These are phyloP conservation scores for Pestalotiopsis sp. DNA, from an alignment of 2,329 filamentous ascomycete genomes.

Conservation along the genomic window DNA sequence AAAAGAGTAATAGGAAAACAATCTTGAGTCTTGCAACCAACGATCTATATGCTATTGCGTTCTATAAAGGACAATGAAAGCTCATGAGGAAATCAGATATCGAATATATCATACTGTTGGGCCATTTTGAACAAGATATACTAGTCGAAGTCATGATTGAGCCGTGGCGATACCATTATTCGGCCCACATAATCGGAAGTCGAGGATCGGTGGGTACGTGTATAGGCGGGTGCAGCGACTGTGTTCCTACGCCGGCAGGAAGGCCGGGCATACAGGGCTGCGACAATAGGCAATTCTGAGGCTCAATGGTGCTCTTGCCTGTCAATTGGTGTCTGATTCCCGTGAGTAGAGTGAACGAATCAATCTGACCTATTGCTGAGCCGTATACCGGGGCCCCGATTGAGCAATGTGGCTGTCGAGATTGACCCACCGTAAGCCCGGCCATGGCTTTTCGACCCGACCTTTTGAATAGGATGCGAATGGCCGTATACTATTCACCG, in stretches of 20 bases:
- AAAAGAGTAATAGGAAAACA: not conserved
- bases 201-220: not conserved
- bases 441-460: no score
- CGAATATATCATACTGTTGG: not conserved
- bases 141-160: not conserved
- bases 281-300: not conserved
- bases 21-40: not conserved
- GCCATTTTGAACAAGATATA: not conserved
- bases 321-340: not conserved
- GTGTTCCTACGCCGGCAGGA: not conserved
- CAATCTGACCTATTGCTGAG: not conserved
- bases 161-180: not conserved
- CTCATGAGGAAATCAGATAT: not conserved
- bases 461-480: no score
- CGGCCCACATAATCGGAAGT: not conserved
- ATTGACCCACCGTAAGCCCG: no score
- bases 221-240: not conserved
- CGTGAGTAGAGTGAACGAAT: not conserved
- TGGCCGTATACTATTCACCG: no score
- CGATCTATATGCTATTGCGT: not conserved
- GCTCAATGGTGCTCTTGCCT: not conserved
- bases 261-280: not conserved
- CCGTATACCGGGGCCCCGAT: not conserved
- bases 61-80: not conserved
- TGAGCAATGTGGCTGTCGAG: no score